phyloP scores from a whole-genome alignment of 768 basidiomycete species.

The Lentinula edodes region DNA sequence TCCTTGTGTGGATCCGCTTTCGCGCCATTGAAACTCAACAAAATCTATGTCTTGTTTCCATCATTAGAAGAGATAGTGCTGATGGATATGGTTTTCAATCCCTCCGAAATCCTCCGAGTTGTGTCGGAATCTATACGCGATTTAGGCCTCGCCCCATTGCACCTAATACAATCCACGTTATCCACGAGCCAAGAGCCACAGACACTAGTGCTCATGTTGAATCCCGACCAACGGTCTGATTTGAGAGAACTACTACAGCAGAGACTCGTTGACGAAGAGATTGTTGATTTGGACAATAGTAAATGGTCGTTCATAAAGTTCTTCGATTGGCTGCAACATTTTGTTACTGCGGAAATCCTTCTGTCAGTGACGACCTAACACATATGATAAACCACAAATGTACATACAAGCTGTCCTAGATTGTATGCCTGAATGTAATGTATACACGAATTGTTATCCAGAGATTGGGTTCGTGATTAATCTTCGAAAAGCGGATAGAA shows the following conservation, averaged over 20 bases:
- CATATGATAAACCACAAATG: background rate
- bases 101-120: background rate
- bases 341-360: background rate
- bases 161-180: background rate
- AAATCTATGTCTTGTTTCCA: background rate
- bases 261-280: background rate
- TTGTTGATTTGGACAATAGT: background rate
- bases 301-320: background rate
- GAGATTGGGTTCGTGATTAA: constrained; percentile 16
- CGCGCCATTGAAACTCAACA: background rate
- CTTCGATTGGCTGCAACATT: background rate
- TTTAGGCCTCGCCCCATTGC: background rate
- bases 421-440: no score
- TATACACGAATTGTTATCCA: background rate
- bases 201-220: background rate
- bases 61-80: background rate
- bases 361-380: background rate
- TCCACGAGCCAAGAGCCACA: background rate
- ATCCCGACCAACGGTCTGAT: background rate
- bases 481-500: constrained; percentile 52
- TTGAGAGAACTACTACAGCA: background rate
- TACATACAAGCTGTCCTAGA: background rate
- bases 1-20: constrained; percentile 22
- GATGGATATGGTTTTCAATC: background rate
- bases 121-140: background rate